Conservation (phyloP, 2,329 filamentous ascomycete species). For the Hypoxylon sp. region DNA sequence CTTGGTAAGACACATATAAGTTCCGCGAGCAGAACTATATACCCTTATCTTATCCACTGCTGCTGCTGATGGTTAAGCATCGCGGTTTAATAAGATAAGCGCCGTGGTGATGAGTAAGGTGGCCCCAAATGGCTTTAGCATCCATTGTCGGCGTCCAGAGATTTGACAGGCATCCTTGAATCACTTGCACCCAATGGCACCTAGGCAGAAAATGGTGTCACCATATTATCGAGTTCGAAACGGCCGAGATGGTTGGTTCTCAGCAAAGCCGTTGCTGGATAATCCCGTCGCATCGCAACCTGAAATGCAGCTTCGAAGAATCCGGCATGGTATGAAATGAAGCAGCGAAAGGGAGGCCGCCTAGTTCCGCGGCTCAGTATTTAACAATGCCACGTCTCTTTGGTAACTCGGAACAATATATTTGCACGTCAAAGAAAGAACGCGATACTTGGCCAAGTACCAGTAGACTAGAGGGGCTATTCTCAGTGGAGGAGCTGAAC, state of each 20-base stretch:
- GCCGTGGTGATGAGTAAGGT: too few relatives aligned
- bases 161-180: too few relatives aligned
- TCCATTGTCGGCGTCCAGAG: too few relatives aligned
- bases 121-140: too few relatives aligned
- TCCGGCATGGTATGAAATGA: not conserved
- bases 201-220: too few relatives aligned
- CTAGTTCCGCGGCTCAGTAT: not conserved
- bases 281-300: not conserved
- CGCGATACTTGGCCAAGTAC: not conserved
- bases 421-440: not conserved
- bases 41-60: too few relatives aligned
- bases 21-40: too few relatives aligned
- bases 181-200: too few relatives aligned
- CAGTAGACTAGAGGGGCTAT: not conserved
- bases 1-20: too few relatives aligned
- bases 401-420: not conserved
- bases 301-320: not conserved
- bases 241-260: not conserved
- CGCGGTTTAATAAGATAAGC: too few relatives aligned
- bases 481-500: not conserved
- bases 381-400: not conserved
- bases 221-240: not conserved
- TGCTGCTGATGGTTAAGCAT: too few relatives aligned
- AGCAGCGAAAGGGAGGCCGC: not conserved
- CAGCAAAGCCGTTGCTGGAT: not conserved